These are phyloP conservation scores for Lactuca sativa DNA, from an alignment of 129 eudicot species.

Conservation along the genomic window DNA sequence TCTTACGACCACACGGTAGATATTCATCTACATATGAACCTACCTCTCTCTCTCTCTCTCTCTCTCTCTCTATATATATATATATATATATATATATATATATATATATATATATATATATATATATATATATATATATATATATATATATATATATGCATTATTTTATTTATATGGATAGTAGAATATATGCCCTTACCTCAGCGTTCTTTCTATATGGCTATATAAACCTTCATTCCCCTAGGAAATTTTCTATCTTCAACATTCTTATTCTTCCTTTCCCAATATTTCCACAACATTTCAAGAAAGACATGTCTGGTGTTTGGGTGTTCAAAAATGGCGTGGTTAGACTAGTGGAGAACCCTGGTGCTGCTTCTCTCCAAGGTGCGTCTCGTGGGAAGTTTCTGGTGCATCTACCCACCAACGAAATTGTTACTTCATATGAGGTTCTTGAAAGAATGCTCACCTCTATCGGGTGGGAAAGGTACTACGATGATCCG, in stretches of 20 bases:
- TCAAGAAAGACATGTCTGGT: slow-evolving; percentile 60
- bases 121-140: slow-evolving; percentile 16
- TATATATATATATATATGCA: background rate
- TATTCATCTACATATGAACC: no score
- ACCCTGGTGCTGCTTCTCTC: slow-evolving; percentile 48
- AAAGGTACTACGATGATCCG: slow-evolving; percentile 76
- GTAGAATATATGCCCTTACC: slow-evolving; percentile 37
- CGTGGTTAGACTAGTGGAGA: slow-evolving; percentile 75
- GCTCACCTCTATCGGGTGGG: slow-evolving; percentile 72
- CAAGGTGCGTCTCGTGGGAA: slow-evolving; percentile 52
- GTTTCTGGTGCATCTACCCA: slow-evolving; percentile 60
- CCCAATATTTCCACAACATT: background rate
- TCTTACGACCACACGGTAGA: no score
- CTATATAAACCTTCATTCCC: slow-evolving; percentile 24
- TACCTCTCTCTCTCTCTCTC: no score
- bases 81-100: no score
- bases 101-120: background rate
- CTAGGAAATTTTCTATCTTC: slow-evolving; percentile 10
- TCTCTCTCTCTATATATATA: no score
- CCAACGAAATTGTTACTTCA: slow-evolving; percentile 71
- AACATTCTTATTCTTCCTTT: slow-evolving; percentile 14
- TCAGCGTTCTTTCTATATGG: slow-evolving; percentile 22
- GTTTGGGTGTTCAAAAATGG: slow-evolving; percentile 98
- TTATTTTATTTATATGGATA: background rate
- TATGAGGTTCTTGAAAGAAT: slow-evolving; percentile 63